Evolutionary conservation across 2,329 filamentous ascomycete genomes (phyloP).

Genomic region (Plectosphaerella cucumerina): DNA sequence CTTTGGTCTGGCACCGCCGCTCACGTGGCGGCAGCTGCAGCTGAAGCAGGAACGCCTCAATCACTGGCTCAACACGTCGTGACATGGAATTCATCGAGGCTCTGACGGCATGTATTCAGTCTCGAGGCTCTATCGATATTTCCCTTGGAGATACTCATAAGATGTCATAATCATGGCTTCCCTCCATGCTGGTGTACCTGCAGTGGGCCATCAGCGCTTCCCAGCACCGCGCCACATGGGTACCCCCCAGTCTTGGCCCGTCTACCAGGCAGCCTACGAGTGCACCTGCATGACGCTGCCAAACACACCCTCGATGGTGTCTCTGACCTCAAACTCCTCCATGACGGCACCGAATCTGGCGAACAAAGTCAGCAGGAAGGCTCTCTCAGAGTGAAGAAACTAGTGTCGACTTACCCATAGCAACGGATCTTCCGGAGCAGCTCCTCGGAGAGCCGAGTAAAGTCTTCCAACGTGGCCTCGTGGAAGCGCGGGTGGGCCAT

Average conservation of each 20-base stretch:
- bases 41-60: neutral
- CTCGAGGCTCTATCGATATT: neutral
- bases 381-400: neutral
- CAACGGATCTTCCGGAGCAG: constrained; percentile 80
- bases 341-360: constrained; percentile 58
- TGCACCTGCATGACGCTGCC: constrained; percentile 29
- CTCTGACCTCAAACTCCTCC: constrained; percentile 67
- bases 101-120: too few relatives aligned
- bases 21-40: constrained; percentile 6
- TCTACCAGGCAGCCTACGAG: too few relatives aligned
- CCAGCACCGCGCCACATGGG: neutral
- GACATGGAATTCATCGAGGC: too few relatives aligned
- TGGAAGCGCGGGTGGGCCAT: constrained; percentile 65
- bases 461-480: constrained; percentile 64
- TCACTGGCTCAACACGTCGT: too few relatives aligned
- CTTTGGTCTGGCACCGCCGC: constrained; percentile 7
- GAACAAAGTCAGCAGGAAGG: constrained; percentile 3
- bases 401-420: constrained; percentile 83
- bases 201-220: neutral
- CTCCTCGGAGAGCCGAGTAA: constrained; percentile 67
- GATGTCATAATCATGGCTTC: too few relatives aligned
- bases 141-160: too few relatives aligned
- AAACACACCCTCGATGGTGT: constrained; percentile 71
- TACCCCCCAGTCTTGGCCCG: neutral
- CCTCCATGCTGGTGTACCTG: too few relatives aligned